Percentiles rank a stretch among this genome's conserved stretches.
Conservation (phyloP, 2,329 filamentous ascomycete genomes). For the Aspergillus nomiae region DNA sequence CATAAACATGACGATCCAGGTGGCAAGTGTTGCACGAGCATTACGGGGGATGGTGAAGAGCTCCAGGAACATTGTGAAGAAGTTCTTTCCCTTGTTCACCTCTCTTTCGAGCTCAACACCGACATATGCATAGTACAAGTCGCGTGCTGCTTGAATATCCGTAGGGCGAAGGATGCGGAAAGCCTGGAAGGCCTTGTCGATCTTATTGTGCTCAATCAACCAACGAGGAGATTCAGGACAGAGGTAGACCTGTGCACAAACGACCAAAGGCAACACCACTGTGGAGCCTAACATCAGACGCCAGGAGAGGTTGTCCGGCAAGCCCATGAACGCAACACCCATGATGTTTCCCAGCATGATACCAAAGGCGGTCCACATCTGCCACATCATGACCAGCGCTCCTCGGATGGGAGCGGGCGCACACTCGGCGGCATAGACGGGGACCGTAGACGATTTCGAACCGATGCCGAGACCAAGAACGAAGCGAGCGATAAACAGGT, state of each 20-base stretch:
- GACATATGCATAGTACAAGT: conserved; percentile 59
- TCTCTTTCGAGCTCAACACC: conserved; percentile 64
- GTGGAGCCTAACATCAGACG: conserved; percentile 70
- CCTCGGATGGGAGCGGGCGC: conserved; percentile 53
- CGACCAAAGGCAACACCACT: conserved; percentile 59
- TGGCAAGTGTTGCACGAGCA: conserved; percentile 59
- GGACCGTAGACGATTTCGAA: conserved; percentile 48
- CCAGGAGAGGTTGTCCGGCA: conserved; percentile 59
- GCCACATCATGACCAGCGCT: conserved; percentile 56
- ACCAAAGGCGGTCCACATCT: conserved; percentile 52
- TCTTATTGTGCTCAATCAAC: conserved; percentile 52
- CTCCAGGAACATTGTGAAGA: conserved; percentile 58
- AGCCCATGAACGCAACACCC: conserved; percentile 49
- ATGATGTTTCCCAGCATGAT: conserved; percentile 53
- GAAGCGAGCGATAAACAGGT: conserved; percentile 46
- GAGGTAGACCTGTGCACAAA: conserved; percentile 63
- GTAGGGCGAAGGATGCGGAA: conserved; percentile 52
- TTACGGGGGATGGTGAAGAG: conserved; percentile 65
- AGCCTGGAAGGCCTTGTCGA: conserved; percentile 51
- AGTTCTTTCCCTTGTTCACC: conserved; percentile 52
- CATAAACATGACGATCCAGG: conserved; percentile 67
- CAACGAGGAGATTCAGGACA: conserved; percentile 60
- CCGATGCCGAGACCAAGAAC: conserved; percentile 47
- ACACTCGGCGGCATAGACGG: conserved; percentile 52
- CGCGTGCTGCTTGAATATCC: conserved; percentile 57